Base-by-base conservation (phyloP, 805 yeast genomes). In the Lipomyces mesembrius region DNA sequence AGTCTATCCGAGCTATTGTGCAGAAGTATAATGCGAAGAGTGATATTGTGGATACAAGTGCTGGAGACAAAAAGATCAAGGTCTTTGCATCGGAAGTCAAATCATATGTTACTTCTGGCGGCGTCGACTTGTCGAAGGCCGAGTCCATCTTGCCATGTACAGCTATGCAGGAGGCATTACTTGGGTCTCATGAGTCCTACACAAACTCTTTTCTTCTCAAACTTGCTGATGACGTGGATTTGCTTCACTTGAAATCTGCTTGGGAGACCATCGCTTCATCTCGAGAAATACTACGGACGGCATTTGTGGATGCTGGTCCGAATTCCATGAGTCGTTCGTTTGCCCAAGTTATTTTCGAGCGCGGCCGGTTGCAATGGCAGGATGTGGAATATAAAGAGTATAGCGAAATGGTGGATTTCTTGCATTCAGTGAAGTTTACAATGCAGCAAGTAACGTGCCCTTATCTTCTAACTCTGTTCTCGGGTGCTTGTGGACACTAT, bases 141-240 rank as follows among this genome's bases (percentile, higher is more conserved):
- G 65, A 60, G 37, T 17, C 25, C 2, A 52, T 67, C 46, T 39
- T 60, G 8, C 73, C 72, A 7, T 63, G 69, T 37, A 60, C 75
- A 22, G 60, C 72, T 5, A 57, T 72, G 62, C 74, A 72, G 60
- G 75, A 71, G 8, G 63, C 54, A 14, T 52, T 64, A 12, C 51
- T 58, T 2, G 57, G 46, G 4, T 61, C 64, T 22, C 49, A 57
- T 20, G 22, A 54, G 9, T 27, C 60, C 4, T 72, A 72, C 57
- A 29, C 46, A 12, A 71, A 63, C 43, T 46, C 62, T 8, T 67
- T 72, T 59, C 54, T 54, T 9, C 64, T 71, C 8, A 35, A 54
- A 27, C 55, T 67, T 4, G 29, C 53, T 14, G 29, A 22, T 17
- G 8, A 32, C 11, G 29, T 59, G 14, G 69, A 72, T 27, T 17